A percentile compares a stretch with the other conserved stretches of the same genome.
phyloP scores from a whole-genome alignment of 345 rosid genomes.

The Trapa bicornis region DNA sequence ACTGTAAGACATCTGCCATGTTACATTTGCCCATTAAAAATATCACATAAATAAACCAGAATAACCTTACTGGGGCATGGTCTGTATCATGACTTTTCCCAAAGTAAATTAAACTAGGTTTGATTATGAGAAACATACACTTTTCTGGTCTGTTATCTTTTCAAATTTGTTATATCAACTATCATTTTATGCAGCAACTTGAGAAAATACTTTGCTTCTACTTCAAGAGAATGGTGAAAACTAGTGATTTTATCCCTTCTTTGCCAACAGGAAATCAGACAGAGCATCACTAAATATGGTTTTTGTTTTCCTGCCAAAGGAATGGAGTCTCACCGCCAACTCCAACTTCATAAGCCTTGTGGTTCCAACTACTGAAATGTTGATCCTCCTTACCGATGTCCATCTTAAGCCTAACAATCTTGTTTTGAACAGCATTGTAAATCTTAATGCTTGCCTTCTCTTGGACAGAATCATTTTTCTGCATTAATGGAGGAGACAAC shows the following conservation, averaged over 20 bases:
- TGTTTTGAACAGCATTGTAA: slow-evolving; percentile 11
- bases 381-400: slow-evolving; percentile 13
- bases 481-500: slow-evolving; percentile 14
- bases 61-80: background rate
- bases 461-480: slow-evolving; percentile 27
- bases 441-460: slow-evolving; percentile 23
- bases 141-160: background rate
- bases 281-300: background rate
- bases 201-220: background rate
- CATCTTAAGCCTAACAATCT: slow-evolving; percentile 10
- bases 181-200: no score
- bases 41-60: no score
- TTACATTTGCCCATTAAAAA: no score
- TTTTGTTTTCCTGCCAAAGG: background rate
- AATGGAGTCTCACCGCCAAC: slow-evolving; percentile 35
- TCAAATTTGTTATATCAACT: background rate
- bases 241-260: background rate
- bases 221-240: background rate
- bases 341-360: slow-evolving; percentile 20
- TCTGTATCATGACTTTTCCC: background rate
- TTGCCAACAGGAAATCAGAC: background rate
- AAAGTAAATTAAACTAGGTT: background rate
- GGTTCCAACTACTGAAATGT: slow-evolving; percentile 17
- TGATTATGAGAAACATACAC: background rate
- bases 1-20: no score